phyloP scores from a whole-genome alignment of 768 basidiomycete species.

The Tylopilus plumbeoviolaceoides region DNA sequence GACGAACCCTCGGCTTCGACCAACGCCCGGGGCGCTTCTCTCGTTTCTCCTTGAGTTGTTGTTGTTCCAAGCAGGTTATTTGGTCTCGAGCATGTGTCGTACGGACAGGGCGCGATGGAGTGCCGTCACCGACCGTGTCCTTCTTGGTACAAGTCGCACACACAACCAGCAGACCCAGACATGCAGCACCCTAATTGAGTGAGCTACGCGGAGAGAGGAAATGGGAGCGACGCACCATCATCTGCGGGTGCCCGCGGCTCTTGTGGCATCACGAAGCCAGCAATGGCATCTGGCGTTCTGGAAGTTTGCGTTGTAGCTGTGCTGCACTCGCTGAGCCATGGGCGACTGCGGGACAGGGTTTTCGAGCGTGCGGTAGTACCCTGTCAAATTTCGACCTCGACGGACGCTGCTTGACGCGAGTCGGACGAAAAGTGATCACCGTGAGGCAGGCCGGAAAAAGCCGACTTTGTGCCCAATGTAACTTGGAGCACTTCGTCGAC shows the following conservation, averaged over 20 bases:
- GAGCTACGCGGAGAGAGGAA: too few relatives aligned
- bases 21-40: constrained; percentile 23
- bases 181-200: constrained; percentile 79
- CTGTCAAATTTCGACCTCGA: constrained; percentile 59
- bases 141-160: constrained; percentile 89
- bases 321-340: too few relatives aligned
- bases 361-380: constrained; percentile 53
- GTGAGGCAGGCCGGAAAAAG: too few relatives aligned
- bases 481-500: too few relatives aligned
- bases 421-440: too few relatives aligned
- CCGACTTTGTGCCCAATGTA: too few relatives aligned
- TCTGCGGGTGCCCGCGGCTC: constrained; percentile 58
- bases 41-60: constrained; percentile 44
- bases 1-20: constrained; percentile 36
- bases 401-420: not conserved
- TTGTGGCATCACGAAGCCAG: constrained; percentile 47
- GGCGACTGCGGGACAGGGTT: constrained; percentile 19
- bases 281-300: constrained; percentile 12
- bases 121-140: constrained; percentile 43
- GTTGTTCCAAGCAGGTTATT: constrained; percentile 53
- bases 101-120: constrained; percentile 48
- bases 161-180: constrained; percentile 88
- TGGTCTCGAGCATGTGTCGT: constrained; percentile 40
- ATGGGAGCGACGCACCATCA: constrained; percentile 38
- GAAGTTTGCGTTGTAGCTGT: not conserved